These are phyloP conservation scores for Colletotrichum melonis DNA, from an alignment of 2,329 filamentous ascomycete species.

Conservation along the genomic window DNA sequence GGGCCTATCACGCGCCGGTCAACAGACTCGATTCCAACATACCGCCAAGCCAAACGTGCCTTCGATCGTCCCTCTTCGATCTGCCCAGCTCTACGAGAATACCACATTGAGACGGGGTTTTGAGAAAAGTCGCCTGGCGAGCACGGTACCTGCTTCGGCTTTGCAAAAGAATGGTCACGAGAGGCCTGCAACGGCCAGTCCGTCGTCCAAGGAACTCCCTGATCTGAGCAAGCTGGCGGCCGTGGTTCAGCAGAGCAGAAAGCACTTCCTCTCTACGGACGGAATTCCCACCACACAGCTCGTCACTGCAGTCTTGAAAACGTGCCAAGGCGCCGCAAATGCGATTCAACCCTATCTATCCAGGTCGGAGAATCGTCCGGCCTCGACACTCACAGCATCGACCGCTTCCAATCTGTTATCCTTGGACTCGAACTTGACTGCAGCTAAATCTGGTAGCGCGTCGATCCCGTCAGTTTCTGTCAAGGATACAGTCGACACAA, in stretches of 20 bases:
- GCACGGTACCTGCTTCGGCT: conserved; percentile 8
- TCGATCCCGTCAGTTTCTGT: conserved; percentile 41
- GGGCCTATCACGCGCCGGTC: conserved; percentile 42
- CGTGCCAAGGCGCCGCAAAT: conserved; percentile 58
- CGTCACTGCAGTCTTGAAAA: conserved; percentile 56
- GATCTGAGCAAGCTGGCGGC: conserved; percentile 53
- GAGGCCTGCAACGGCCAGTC: conserved; percentile 6
- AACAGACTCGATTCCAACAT: conserved; percentile 29
- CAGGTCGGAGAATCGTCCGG: conserved; percentile 52
- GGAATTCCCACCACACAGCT: conserved; percentile 57
- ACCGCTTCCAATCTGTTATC: conserved; percentile 49
- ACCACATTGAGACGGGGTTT: conserved; percentile 18
- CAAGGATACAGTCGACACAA: conserved; percentile 59
- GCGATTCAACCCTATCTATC: conserved; percentile 54
- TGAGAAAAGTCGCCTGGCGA: conserved; percentile 18
- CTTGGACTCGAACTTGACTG: conserved; percentile 42
- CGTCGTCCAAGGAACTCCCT: conserved; percentile 41
- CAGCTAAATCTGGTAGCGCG: conserved; percentile 31
- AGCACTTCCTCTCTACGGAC: conserved; percentile 56
- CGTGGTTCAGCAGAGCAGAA: conserved; percentile 55
- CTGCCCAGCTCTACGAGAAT: conserved; percentile 27
- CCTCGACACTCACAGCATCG: conserved; percentile 59
- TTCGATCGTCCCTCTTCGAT: conserved; percentile 20
- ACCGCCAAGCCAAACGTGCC: conserved; percentile 36
- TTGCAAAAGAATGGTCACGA: conserved; percentile 15